A percentile compares a stretch with the other conserved stretches of the same genome.
These are phyloP conservation scores for Curvularia lunata DNA, from an alignment of 2,329 filamentous ascomycete genomes.

Conservation along the genomic window DNA sequence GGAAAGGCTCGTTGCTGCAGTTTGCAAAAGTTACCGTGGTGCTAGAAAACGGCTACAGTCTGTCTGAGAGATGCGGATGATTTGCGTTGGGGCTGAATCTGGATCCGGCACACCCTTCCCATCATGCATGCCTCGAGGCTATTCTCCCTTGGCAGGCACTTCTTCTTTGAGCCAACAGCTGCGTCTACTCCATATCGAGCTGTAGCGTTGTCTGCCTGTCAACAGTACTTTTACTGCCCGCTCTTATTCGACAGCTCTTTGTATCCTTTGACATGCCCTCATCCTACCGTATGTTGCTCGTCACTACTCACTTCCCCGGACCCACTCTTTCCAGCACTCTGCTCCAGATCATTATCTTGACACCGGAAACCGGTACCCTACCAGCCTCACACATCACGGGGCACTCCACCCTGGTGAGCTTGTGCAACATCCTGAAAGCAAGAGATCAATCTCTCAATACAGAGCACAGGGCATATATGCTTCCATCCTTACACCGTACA, in stretches of 20 bases:
- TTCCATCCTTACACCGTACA: slow-evolving; percentile 34
- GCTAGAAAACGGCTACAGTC: slow-evolving; percentile 53
- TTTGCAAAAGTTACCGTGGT: slow-evolving; percentile 56
- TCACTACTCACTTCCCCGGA: slow-evolving; percentile 19
- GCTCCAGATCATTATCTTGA: slow-evolving; percentile 28
- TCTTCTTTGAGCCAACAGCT: slow-evolving; percentile 51
- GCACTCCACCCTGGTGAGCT: slow-evolving; percentile 34
- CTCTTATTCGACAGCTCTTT: slow-evolving; percentile 33
- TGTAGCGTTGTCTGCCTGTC: slow-evolving; percentile 38
- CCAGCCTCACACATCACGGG: slow-evolving; percentile 44
- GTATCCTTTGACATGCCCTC: slow-evolving; percentile 30
- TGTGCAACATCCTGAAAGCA: slow-evolving; percentile 41
- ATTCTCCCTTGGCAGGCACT: slow-evolving; percentile 46
- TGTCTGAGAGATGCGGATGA: slow-evolving; percentile 55
- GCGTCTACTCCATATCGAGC: slow-evolving; percentile 46
- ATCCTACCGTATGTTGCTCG: slow-evolving; percentile 30
- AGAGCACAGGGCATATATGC: slow-evolving; percentile 47
- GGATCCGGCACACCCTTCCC: slow-evolving; percentile 44
- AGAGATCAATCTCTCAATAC: slow-evolving; percentile 34
- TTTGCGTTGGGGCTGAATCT: slow-evolving; percentile 55
- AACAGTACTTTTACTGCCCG: slow-evolving; percentile 43
- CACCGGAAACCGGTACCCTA: slow-evolving; percentile 31
- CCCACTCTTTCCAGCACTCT: slow-evolving; percentile 16
- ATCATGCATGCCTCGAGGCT: slow-evolving; percentile 42
- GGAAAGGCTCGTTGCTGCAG: slow-evolving; percentile 55